Evolutionary conservation across 768 basidiomycete genomes (phyloP).

Genomic region (Tricholoma furcatifolium): DNA sequence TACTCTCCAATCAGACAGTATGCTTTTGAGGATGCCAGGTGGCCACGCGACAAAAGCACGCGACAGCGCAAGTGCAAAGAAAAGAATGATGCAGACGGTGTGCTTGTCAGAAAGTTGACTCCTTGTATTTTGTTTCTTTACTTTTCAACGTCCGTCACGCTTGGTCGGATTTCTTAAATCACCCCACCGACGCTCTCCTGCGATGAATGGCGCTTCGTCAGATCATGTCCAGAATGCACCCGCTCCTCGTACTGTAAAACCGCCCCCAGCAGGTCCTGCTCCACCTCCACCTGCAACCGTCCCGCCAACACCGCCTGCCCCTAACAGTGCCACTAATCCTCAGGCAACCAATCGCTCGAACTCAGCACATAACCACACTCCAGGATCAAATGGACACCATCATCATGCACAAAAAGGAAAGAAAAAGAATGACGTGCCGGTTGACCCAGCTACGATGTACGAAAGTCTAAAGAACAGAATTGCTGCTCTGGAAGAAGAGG

Average conservation of each 20-base stretch:
- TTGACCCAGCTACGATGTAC: slow-evolving; percentile 86
- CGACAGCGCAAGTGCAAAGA: background rate
- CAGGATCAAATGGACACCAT: slow-evolving; percentile 42
- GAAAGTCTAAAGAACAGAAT: slow-evolving; percentile 87
- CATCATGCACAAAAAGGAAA: slow-evolving; percentile 55
- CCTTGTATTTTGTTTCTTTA: slow-evolving; percentile 10
- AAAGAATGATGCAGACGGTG: background rate
- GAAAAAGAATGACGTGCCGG: slow-evolving; percentile 70
- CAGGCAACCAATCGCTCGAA: slow-evolving; percentile 27
- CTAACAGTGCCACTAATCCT: slow-evolving; percentile 31
- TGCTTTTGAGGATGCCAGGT: background rate
- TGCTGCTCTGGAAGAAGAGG: slow-evolving; percentile 86
- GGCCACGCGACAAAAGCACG: slow-evolving; percentile 1
- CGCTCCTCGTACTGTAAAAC: slow-evolving; percentile 43
- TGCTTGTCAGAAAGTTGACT: background rate
- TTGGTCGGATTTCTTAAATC: slow-evolving; percentile 11
- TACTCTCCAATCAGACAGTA: background rate
- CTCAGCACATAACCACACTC: slow-evolving; percentile 30
- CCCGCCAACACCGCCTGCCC: slow-evolving; percentile 54
- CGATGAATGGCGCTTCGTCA: slow-evolving; percentile 50
- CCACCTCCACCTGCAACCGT: slow-evolving; percentile 60
- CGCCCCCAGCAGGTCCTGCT: slow-evolving; percentile 56
- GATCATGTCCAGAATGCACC: slow-evolving; percentile 31
- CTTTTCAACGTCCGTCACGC: slow-evolving; percentile 18
- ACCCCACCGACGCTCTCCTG: slow-evolving; percentile 18